These are phyloP conservation scores for Penicillium canescens DNA, from an alignment of 495 filamentous ascomycete genomes.

Conservation along the genomic window DNA sequence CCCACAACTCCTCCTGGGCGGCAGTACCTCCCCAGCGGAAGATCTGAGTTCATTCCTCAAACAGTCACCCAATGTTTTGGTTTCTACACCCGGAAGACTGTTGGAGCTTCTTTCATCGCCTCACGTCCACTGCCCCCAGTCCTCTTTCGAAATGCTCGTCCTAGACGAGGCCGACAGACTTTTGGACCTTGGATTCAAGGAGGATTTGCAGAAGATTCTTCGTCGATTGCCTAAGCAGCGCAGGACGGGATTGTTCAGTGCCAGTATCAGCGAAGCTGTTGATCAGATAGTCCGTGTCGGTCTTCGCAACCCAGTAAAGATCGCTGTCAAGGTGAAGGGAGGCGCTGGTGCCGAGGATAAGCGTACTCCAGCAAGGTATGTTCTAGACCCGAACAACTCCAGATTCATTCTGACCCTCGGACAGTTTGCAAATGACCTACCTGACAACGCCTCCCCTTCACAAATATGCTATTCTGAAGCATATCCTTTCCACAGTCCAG, in stretches of 20 bases:
- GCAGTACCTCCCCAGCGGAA: constrained; percentile 77
- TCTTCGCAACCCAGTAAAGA: constrained; percentile 88
- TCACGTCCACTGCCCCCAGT: constrained; percentile 85
- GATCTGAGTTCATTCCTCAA: constrained; percentile 82
- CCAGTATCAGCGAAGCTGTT: constrained; percentile 87
- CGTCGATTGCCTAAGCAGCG: constrained; percentile 86
- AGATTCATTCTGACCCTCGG: constrained; percentile 9
- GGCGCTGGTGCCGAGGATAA: constrained; percentile 73
- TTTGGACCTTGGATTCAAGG: constrained; percentile 92
- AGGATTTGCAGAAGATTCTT: constrained; percentile 83
- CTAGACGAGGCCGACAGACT: constrained; percentile 93
- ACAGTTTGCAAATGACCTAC: constrained; percentile 85
- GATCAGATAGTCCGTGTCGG: constrained; percentile 91
- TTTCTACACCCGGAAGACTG: constrained; percentile 86
- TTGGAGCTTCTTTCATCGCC: constrained; percentile 86
- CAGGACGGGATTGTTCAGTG: constrained; percentile 90
- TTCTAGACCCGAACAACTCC: neutral
- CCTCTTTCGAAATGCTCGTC: constrained; percentile 86
- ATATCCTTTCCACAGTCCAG: constrained; percentile 66
- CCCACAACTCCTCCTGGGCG: constrained; percentile 88
- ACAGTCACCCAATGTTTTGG: constrained; percentile 78
- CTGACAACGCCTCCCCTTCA: constrained; percentile 69
- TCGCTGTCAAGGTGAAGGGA: constrained; percentile 88
- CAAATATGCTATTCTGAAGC: constrained; percentile 72
- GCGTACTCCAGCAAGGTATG: constrained; percentile 74